Conservation (phyloP, 2,329 filamentous ascomycete species). For the Aspergillus costaricaensis region DNA sequence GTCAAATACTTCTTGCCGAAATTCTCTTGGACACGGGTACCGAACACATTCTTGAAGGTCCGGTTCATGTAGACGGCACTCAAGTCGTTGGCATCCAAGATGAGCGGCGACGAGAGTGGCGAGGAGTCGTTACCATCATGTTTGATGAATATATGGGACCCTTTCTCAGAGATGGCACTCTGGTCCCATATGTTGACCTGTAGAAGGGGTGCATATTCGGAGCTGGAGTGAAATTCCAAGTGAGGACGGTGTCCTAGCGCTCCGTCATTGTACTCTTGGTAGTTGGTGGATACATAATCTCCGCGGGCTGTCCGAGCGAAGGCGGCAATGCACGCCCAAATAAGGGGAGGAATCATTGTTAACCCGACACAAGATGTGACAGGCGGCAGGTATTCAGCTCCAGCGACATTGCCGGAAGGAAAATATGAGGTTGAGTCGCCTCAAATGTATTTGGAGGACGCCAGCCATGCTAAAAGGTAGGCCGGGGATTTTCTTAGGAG, state of each 20-base stretch:
- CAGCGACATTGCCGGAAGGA: not conserved
- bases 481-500: not conserved
- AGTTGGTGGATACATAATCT: constrained; percentile 5
- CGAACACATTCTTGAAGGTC: constrained; percentile 12
- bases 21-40: constrained; percentile 13
- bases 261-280: constrained; percentile 7
- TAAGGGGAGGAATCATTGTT: constrained; percentile 2
- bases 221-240: constrained; percentile 11
- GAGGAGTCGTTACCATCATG: constrained; percentile 13
- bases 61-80: constrained; percentile 15
- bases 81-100: constrained; percentile 10
- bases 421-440: not conserved
- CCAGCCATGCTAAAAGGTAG: not conserved
- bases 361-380: not conserved
- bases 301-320: not conserved
- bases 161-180: constrained; percentile 5
- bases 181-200: constrained; percentile 11
- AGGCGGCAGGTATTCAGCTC: not conserved
- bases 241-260: constrained; percentile 12
- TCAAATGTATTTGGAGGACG: not conserved
- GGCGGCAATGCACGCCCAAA: constrained; percentile 1
- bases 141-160: constrained; percentile 14
- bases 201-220: constrained; percentile 11
- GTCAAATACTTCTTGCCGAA: constrained; percentile 11
- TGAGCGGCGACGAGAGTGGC: constrained; percentile 10